Conservation (phyloP, 805 yeast species). For the Cyberlindnera maclurae region DNA sequence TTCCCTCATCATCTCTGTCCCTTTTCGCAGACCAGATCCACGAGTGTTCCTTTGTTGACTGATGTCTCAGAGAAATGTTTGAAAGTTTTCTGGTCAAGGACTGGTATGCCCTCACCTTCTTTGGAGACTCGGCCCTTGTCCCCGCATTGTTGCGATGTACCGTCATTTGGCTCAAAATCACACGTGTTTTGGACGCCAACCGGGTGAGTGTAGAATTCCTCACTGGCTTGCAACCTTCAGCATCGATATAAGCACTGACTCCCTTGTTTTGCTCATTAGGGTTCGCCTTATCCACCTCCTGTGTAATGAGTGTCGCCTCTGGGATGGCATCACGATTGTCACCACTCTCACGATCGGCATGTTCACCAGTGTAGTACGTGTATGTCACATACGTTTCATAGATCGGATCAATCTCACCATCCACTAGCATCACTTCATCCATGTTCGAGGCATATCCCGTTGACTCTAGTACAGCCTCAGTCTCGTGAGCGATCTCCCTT, state of each 20-base stretch:
- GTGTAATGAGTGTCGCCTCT: background rate
- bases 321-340: background rate
- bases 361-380: conserved; percentile 1
- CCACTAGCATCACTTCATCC: conserved; percentile 1
- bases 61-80: too few relatives aligned
- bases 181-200: conserved; percentile 9
- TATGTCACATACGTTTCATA: conserved; percentile 11
- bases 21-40: conserved; percentile 1
- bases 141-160: conserved; percentile 1
- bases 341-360: background rate
- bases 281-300: background rate
- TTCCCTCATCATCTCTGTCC: background rate
- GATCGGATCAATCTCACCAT: conserved; percentile 6
- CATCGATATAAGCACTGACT: background rate
- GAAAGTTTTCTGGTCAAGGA: too few relatives aligned
- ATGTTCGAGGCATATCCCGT: background rate
- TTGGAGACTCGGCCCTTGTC: background rate
- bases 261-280: background rate
- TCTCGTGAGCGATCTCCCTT: too few relatives aligned
- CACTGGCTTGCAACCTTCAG: background rate
- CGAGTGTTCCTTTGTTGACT: background rate
- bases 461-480: too few relatives aligned
- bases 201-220: conserved; percentile 6
- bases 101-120: too few relatives aligned
- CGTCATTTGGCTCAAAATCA: conserved; percentile 8